These are phyloP conservation scores for Neonectria magnoliae DNA, from an alignment of 2,329 filamentous ascomycete genomes.

Conservation along the genomic window DNA sequence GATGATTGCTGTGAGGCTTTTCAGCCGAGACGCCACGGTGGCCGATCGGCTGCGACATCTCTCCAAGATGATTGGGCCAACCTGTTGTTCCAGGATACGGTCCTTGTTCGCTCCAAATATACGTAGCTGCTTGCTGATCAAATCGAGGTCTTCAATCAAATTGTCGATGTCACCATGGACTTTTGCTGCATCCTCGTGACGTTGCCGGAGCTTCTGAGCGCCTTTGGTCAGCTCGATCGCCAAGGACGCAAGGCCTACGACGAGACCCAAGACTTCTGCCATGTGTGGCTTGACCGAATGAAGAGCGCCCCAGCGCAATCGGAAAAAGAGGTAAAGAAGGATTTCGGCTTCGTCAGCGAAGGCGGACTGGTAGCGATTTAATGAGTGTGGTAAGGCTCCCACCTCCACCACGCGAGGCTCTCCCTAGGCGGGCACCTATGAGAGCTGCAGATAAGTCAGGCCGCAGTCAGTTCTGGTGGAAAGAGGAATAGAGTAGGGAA, in stretches of 20 bases:
- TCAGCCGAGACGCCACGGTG: not conserved
- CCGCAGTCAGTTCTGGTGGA: not conserved
- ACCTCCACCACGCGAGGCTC: not conserved
- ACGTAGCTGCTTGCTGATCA: not conserved
- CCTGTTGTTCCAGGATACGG: conserved; percentile 3
- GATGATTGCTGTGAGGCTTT: not conserved
- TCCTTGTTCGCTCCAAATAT: not conserved
- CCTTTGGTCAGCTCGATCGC: conserved; percentile 18
- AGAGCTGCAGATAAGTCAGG: not conserved
- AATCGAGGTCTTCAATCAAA: not conserved
- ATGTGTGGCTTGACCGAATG: not conserved
- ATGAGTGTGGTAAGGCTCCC: not conserved
- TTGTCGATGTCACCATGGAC: not conserved
- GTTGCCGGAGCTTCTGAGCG: conserved; percentile 12
- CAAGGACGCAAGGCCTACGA: conserved; percentile 22
- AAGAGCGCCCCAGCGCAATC: too few relatives aligned
- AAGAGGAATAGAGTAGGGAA: too few relatives aligned
- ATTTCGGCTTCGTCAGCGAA: not conserved
- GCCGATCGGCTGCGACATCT: conserved; percentile 2
- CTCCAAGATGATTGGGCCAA: conserved; percentile 16
- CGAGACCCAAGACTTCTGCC: conserved; percentile 18
- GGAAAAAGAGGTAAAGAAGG: not conserved
- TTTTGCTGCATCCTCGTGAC: not conserved
- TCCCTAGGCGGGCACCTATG: not conserved
- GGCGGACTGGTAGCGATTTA: not conserved